Percentiles rank a stretch among this genome's conserved stretches.
Evolutionary conservation across 495 filamentous ascomycete genomes (phyloP).

Genomic region (Amniculicola lignicola): DNA sequence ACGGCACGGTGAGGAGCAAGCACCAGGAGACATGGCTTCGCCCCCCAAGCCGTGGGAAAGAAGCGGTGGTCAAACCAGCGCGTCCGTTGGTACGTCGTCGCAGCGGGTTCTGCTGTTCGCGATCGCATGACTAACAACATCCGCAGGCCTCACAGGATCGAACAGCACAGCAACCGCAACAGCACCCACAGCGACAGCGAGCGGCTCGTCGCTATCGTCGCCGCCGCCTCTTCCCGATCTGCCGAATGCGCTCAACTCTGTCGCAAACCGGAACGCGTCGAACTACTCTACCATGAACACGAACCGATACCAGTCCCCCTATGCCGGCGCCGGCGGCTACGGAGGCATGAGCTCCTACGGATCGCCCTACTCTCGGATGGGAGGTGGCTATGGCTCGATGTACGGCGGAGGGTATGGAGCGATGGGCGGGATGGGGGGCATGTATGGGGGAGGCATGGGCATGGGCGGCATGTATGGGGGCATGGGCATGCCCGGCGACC

Average conservation of each 20-base stretch:
- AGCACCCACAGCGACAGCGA: conserved; percentile 42
- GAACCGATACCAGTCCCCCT: conserved; percentile 55
- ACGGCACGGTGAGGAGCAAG: conserved; percentile 29
- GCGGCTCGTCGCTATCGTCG: conserved; percentile 48
- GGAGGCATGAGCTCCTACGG: conserved; percentile 55
- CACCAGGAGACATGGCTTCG: conserved; percentile 53
- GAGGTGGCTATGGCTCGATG: conserved; percentile 36
- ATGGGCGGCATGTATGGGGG: conserved; percentile 46
- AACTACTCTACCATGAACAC: conserved; percentile 75
- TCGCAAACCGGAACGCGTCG: conserved; percentile 79
- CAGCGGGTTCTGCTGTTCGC: background rate
- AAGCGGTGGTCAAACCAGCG: conserved; percentile 54
- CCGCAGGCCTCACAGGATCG: conserved; percentile 33
- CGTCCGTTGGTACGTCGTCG: conserved; percentile 43
- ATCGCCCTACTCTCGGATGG: conserved; percentile 66
- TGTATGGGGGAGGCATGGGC: conserved; percentile 36
- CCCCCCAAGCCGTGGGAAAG: conserved; percentile 97
- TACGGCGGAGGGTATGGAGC: conserved; percentile 40
- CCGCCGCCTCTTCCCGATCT: conserved; percentile 76
- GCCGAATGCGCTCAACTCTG: conserved; percentile 69
- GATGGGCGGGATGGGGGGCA: conserved; percentile 24
- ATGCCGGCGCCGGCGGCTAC: conserved; percentile 41
- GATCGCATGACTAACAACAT: conserved; percentile 5
- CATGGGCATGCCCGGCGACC: conserved; percentile 53
- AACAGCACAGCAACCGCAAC: conserved; percentile 45